Evolutionary conservation across 352 stramenopile species (phyloP), one percentile per base, ranked within the genome.

Genomic region (Phytophthora ramorum): DNA sequence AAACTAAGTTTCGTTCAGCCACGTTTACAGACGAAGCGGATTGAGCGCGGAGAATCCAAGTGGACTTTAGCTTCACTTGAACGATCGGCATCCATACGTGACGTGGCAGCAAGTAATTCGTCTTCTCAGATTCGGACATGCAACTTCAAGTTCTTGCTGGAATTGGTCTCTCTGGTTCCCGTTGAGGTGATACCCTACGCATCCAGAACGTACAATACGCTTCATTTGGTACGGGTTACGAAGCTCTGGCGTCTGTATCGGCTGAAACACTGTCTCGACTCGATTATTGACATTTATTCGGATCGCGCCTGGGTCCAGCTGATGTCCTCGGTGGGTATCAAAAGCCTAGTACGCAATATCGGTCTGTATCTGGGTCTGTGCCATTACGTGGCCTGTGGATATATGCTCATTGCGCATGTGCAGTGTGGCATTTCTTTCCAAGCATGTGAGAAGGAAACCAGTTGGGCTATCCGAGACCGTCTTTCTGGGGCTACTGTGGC

Each of bases 301-400:
- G 71, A 85, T 14, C 73, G 69, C 0, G 43, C 19, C 0, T 84
- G 73, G 66, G 58, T 91, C 0, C 76, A 88, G 38, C 66, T 76
- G 7, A 32, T 90, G 8, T 89, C 82, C 0, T 82, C 89, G 26
- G 90, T 76, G 0, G 81, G 80, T 2, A 87, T 91, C 26, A 78
- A 81, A 10, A 78, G 50, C 0, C 73, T 92, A 8, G 69, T 76
- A 26, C 64, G 62, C 14, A 81, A 76, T 49, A 78, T 93, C 34
- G 49, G 48, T 0, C n/a, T 87, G 0, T 79, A 65, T 14, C 28
- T 74, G 4, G 43, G 71, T 4, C n/a, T 88, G 35, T 75, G 66
- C 38, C 85, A 95, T 50, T 91, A 78, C 62, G 53, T 82, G 10
- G 83, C 83, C 0, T 92, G 82, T 32, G 82, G 76, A 0, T 95